Evolutionary conservation across 345 rosid genomes (phyloP).

Genomic region (Camelina hispida): DNA sequence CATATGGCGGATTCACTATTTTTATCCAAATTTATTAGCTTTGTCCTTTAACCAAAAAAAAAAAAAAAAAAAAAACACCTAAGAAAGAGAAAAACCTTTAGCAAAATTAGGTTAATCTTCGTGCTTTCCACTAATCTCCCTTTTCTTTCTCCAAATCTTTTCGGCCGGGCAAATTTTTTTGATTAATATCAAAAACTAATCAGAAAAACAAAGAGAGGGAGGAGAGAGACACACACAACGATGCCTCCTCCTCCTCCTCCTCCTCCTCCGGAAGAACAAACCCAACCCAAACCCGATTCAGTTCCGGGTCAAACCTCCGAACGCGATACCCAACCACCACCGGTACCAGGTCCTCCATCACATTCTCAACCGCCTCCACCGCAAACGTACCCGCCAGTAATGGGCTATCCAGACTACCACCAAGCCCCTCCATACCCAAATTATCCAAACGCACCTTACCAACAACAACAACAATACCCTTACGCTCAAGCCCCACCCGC

Average conservation of each 20-base stretch:
- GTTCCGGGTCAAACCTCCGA: constrained; percentile 39
- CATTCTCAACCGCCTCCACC: constrained; percentile 28
- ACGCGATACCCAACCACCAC: constrained; percentile 41
- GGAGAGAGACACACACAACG: constrained; percentile 7
- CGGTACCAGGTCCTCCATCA: background rate
- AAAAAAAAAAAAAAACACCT: background rate
- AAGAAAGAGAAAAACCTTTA: constrained; percentile 11
- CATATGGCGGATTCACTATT: constrained; percentile 37
- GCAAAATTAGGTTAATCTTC: constrained; percentile 17
- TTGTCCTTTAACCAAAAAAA: constrained; percentile 7
- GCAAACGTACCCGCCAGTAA: constrained; percentile 36
- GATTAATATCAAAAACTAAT: constrained; percentile 6
- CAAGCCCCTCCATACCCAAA: constrained; percentile 33
- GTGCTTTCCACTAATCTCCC: constrained; percentile 38
- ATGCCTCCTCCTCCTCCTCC: constrained; percentile 47
- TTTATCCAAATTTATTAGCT: constrained; percentile 36
- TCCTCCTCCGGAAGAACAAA: constrained; percentile 43
- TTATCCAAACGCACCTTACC: constrained; percentile 41
- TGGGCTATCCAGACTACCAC: constrained; percentile 43
- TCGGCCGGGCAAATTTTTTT: background rate
- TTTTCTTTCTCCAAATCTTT: constrained; percentile 23
- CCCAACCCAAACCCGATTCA: constrained; percentile 39
- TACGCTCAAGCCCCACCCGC: constrained; percentile 54
- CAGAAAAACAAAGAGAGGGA: background rate
- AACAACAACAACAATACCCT: constrained; percentile 15